These are phyloP conservation scores for Canavalia ensiformis DNA, from an alignment of 306 rosid genomes.

Conservation along the genomic window DNA sequence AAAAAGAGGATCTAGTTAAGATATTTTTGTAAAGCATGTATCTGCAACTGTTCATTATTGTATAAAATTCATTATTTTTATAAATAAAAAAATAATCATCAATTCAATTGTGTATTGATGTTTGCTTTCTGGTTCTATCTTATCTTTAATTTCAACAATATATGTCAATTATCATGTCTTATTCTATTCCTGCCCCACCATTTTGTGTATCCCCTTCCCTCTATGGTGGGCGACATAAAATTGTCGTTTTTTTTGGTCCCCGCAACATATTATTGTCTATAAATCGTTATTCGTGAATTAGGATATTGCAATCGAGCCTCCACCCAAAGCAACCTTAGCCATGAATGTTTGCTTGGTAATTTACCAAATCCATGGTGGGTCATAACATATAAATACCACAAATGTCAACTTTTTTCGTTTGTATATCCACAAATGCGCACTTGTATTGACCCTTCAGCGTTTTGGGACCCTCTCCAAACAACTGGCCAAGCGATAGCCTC, in stretches of 20 bases:
- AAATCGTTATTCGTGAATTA: slow-evolving; percentile 2
- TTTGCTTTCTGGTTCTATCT: background rate
- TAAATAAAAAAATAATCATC: background rate
- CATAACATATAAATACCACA: slow-evolving; percentile 30
- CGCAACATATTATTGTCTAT: slow-evolving; percentile 26
- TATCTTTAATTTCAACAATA: background rate
- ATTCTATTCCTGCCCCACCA: slow-evolving; percentile 8
- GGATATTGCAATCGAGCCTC: slow-evolving; percentile 9
- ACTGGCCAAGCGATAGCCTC: slow-evolving; percentile 48
- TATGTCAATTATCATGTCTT: background rate
- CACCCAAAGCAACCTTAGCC: slow-evolving; percentile 28
- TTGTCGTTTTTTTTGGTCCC: background rate
- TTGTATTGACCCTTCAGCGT: slow-evolving; percentile 48
- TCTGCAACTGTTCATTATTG: slow-evolving; percentile 38
- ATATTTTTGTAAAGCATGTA: slow-evolving; percentile 47
- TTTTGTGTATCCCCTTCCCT: background rate
- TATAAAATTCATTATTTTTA: background rate
- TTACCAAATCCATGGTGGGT: slow-evolving; percentile 11
- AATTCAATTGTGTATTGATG: slow-evolving; percentile 3
- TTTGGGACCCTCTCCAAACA: slow-evolving; percentile 34
- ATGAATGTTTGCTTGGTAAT: slow-evolving; percentile 21
- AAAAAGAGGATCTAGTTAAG: background rate
- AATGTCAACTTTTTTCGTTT: slow-evolving; percentile 22
- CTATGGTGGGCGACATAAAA: slow-evolving; percentile 10
- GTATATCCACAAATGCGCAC: background rate